Conservation (phyloP, 2,329 filamentous ascomycete genomes). For the Coniochaeta sp. region DNA sequence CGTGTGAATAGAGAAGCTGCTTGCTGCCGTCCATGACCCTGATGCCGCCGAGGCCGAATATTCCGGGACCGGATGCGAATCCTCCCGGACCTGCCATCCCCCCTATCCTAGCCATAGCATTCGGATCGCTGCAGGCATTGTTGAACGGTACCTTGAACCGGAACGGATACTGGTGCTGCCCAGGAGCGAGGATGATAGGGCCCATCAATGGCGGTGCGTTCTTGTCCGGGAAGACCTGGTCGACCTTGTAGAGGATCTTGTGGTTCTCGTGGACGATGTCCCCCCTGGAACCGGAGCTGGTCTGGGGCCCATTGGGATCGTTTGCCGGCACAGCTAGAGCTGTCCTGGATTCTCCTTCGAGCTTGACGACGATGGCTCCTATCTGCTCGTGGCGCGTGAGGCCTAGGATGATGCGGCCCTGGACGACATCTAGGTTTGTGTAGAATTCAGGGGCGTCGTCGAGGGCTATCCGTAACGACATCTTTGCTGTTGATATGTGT, state of each 20-base stretch:
- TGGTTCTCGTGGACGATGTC: constrained; percentile 50
- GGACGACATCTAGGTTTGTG: constrained; percentile 71
- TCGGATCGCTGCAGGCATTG: constrained; percentile 57
- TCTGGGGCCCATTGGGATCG: constrained; percentile 23
- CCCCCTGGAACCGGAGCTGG: constrained; percentile 28
- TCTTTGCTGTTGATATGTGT: constrained; percentile 24
- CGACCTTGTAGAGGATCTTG: constrained; percentile 69
- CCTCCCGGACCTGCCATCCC: constrained; percentile 49
- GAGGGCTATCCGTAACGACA: constrained; percentile 62
- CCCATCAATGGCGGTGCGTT: constrained; percentile 31
- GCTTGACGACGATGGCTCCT: constrained; percentile 70
- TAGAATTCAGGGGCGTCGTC: constrained; percentile 64
- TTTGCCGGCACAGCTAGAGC: constrained; percentile 46
- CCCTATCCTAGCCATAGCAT: constrained; percentile 45
- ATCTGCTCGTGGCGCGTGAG: constrained; percentile 63
- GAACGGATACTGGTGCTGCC: constrained; percentile 71
- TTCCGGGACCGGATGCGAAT: constrained; percentile 33
- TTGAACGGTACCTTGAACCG: constrained; percentile 73
- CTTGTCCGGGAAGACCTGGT: constrained; percentile 64
- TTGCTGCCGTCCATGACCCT: constrained; percentile 57
- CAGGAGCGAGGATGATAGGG: constrained; percentile 52
- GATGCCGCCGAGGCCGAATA: constrained; percentile 44
- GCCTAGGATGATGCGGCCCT: constrained; percentile 50
- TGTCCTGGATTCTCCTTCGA: constrained; percentile 73
- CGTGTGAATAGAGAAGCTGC: constrained; percentile 60